Percentiles rank a stretch among this genome's conserved stretches.
Conservation (phyloP, 225 moss, liverwort and hornwort genomes). For the Polytrichum commune region DNA sequence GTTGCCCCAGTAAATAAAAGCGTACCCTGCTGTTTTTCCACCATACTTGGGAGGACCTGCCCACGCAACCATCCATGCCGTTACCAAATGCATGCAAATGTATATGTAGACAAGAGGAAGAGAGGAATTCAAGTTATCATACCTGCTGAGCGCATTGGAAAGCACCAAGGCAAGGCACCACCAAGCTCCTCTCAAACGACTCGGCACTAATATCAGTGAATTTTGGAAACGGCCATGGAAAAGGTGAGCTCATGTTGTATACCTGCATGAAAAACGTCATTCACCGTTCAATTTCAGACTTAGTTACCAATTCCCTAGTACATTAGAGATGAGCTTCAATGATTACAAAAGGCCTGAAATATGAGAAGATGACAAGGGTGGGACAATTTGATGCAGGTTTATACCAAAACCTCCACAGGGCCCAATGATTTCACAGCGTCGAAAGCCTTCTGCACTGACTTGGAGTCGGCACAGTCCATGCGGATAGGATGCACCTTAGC, state of each 20-base stretch:
- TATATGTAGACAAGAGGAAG: not conserved
- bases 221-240: conserved; percentile 65
- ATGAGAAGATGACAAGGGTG: not conserved
- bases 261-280: conserved; percentile 29
- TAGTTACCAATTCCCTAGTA: too few relatives aligned
- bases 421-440: conserved; percentile 80
- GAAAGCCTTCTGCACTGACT: conserved; percentile 75
- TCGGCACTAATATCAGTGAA: conserved; percentile 65
- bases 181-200: conserved; percentile 56
- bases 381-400: not conserved
- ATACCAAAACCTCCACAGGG: conserved; percentile 61
- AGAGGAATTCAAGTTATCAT: not conserved
- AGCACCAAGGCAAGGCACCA: conserved; percentile 68
- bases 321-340: too few relatives aligned
- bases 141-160: conserved; percentile 87
- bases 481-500: conserved; percentile 71
- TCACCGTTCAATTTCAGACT: too few relatives aligned
- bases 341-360: not conserved
- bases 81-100: not conserved
- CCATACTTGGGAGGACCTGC: conserved; percentile 57
- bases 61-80: not conserved
- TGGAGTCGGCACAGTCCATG: conserved; percentile 66
- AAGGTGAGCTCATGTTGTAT: conserved; percentile 63
- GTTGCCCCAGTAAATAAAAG: conserved; percentile 62
- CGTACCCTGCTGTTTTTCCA: conserved; percentile 59